Conservation (phyloP, 306 rosid genomes). For the Rubus idaeus region DNA sequence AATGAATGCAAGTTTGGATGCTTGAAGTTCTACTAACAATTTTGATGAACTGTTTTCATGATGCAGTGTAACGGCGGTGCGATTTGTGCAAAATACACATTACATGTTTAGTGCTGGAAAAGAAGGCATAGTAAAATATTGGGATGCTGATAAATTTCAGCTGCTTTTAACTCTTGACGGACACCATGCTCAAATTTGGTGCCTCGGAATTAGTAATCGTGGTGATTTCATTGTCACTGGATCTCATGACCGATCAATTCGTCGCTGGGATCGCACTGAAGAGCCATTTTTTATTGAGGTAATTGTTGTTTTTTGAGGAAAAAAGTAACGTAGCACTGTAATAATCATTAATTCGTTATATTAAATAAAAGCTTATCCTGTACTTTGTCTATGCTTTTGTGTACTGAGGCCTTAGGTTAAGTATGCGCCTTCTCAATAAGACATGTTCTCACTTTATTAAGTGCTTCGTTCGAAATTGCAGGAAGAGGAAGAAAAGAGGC, state of each 20-base stretch:
- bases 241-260: conserved; percentile 90
- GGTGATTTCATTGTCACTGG: conserved; percentile 94
- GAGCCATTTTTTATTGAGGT: conserved; percentile 97
- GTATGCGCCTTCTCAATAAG: background rate
- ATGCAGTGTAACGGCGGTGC: conserved; percentile 84
- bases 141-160: conserved; percentile 99
- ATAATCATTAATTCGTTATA: conserved; percentile 14
- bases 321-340: background rate
- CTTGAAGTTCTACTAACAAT: conserved; percentile 10
- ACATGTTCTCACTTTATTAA: background rate
- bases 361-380: background rate
- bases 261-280: conserved; percentile 99
- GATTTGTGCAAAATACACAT: conserved; percentile 80
- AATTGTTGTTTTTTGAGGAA: conserved; percentile 24
- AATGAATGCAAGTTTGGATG: background rate
- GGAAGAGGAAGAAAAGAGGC: conserved; percentile 95
- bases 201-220: conserved; percentile 82
- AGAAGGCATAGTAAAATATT: conserved; percentile 77
- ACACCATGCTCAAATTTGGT: conserved; percentile 92
- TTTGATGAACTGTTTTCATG: conserved; percentile 31
- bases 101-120: conserved; percentile 89
- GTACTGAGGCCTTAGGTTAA: background rate
- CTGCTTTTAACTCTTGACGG: conserved; percentile 89
- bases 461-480: conserved; percentile 44
- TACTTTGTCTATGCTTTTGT: background rate